These are phyloP conservation scores for Plasmodium cynomolgi DNA, from an alignment of 169 alveolate species.

Conservation along the genomic window DNA sequence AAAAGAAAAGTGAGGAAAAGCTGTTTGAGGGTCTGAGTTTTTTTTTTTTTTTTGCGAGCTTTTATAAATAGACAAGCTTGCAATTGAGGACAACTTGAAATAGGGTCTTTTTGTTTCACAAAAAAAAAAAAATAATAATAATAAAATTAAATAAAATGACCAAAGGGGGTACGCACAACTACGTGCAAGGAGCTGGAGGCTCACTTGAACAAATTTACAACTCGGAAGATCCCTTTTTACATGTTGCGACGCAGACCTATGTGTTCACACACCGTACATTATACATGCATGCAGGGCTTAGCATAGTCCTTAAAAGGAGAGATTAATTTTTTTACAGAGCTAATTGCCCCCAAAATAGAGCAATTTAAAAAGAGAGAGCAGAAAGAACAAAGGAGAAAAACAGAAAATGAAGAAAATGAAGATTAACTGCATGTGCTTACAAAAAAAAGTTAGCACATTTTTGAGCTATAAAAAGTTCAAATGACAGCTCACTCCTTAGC, in stretches of 20 bases:
- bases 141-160: neutral
- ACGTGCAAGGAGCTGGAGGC: neutral
- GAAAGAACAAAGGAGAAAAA: neutral
- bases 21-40: neutral
- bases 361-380: neutral
- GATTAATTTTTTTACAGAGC: slow-evolving; percentile 3
- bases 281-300: neutral
- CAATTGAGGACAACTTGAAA: neutral
- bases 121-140: neutral
- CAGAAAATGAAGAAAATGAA: neutral
- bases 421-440: neutral
- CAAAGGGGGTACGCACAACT: neutral
- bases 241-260: neutral
- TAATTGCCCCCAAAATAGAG: neutral
- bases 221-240: neutral
- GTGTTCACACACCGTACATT: neutral
- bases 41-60: neutral
- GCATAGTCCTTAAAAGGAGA: neutral
- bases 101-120: neutral
- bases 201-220: slow-evolving; percentile 1
- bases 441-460: slow-evolving; percentile 1
- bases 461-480: slow-evolving; percentile 15
- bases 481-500: neutral
- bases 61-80: neutral
- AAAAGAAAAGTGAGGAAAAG: neutral